Evolutionary conservation across 495 filamentous ascomycete genomes (phyloP).

Genomic region (Talaromyces nanjingensis): DNA sequence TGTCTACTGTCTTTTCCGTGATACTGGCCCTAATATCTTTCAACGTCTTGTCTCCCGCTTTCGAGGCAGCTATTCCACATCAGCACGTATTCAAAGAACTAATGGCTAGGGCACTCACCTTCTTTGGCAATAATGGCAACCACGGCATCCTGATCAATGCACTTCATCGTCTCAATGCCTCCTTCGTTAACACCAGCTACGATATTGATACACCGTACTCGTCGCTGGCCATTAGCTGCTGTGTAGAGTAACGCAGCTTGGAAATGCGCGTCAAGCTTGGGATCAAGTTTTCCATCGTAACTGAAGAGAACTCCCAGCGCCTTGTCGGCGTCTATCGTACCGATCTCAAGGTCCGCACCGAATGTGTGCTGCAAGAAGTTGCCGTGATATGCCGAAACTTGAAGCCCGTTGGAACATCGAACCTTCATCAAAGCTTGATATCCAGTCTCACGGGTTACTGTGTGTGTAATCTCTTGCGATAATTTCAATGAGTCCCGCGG

Average conservation of each 20-base stretch:
- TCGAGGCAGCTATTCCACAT: slow-evolving; percentile 54
- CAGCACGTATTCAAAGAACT: neutral
- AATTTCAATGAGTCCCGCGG: slow-evolving; percentile 79
- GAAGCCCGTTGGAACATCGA: slow-evolving; percentile 91
- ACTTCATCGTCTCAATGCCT: slow-evolving; percentile 76
- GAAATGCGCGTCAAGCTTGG: slow-evolving; percentile 96
- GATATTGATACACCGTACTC: slow-evolving; percentile 87
- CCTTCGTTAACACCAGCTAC: slow-evolving; percentile 87
- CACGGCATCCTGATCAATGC: slow-evolving; percentile 91
- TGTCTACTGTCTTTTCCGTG: slow-evolving; percentile 90
- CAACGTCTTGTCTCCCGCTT: slow-evolving; percentile 69
- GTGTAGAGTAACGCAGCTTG: slow-evolving; percentile 94
- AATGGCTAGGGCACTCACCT: slow-evolving; percentile 25
- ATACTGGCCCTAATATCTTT: slow-evolving; percentile 83
- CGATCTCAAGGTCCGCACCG: slow-evolving; percentile 92
- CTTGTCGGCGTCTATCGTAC: slow-evolving; percentile 88
- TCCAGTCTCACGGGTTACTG: slow-evolving; percentile 85
- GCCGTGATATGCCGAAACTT: slow-evolving; percentile 88
- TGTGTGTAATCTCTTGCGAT: slow-evolving; percentile 78
- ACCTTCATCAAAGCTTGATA: slow-evolving; percentile 99
- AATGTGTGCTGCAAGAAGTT: slow-evolving; percentile 95
- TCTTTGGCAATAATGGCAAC: slow-evolving; percentile 86
- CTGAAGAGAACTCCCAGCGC: slow-evolving; percentile 86
- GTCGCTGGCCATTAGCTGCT: slow-evolving; percentile 78
- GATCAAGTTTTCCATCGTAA: slow-evolving; percentile 94